Evolutionary conservation across 192 early-diverging fungal species (phyloP).

Genomic region (Chytriomyces sp.): DNA sequence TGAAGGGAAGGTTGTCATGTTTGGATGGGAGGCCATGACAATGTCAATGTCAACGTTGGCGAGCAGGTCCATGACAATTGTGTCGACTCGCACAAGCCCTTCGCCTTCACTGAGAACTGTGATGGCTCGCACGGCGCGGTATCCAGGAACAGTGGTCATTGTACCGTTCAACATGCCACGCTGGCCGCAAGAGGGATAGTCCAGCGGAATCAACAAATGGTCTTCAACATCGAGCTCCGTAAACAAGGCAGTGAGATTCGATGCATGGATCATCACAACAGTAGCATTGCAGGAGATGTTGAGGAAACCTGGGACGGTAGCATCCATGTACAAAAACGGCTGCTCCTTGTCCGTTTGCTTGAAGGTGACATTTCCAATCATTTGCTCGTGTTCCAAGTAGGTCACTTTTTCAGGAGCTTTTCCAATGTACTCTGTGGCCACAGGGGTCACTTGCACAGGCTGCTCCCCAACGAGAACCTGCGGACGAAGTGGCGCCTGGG

Average conservation of each 20-base stretch:
- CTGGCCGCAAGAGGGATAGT: constrained; percentile 5
- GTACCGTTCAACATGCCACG: background rate
- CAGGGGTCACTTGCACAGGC: background rate
- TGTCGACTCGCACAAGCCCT: background rate
- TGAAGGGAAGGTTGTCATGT: background rate
- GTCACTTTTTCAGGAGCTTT: background rate
- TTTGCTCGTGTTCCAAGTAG: background rate
- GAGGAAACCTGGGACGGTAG: background rate
- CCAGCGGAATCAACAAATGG: constrained; percentile 2
- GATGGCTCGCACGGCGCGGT: background rate
- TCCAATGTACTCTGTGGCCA: background rate
- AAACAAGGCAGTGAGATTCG: background rate
- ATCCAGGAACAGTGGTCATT: background rate
- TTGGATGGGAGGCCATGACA: background rate
- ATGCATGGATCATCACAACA: background rate
- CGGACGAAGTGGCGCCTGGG: background rate
- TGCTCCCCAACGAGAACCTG: background rate
- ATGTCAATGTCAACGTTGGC: background rate
- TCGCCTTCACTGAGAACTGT: background rate
- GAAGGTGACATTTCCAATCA: background rate
- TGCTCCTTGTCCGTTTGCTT: background rate
- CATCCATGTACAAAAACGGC: constrained; percentile 13
- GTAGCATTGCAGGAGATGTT: constrained; percentile 1
- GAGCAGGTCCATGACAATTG: background rate
- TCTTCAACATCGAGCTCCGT: background rate